Percentiles rank a stretch among this genome's conserved stretches.
phyloP scores from a whole-genome alignment of 1,139 yeast species.

The Tardiomyces digboiensis region DNA sequence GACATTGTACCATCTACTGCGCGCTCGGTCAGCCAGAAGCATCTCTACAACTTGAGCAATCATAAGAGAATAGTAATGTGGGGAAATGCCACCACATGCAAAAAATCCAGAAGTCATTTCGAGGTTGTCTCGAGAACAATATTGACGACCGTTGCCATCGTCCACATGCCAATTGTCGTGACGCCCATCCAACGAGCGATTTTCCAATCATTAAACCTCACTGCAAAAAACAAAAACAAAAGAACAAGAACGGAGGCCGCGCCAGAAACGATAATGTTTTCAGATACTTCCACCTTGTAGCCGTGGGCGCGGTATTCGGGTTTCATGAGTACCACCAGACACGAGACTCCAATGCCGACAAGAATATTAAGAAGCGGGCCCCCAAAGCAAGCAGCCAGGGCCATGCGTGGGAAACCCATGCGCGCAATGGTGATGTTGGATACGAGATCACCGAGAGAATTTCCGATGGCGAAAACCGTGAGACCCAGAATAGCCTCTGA shows the following conservation, averaged over 20 bases:
- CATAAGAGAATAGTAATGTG: too few relatives aligned
- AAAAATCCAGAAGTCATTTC: too few relatives aligned
- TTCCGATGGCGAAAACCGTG: constrained; percentile 87
- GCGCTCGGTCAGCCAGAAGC: too few relatives aligned
- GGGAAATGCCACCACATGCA: too few relatives aligned
- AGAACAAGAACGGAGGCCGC: constrained; percentile 46
- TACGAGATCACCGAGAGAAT: constrained; percentile 81
- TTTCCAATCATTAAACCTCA: constrained; percentile 59
- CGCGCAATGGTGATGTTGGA: constrained; percentile 77
- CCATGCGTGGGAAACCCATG: constrained; percentile 89
- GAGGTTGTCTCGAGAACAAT: constrained; percentile 16
- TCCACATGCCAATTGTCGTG: constrained; percentile 47
- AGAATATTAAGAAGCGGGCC: constrained; percentile 69
- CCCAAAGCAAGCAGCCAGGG: constrained; percentile 91
- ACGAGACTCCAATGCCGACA: constrained; percentile 59
- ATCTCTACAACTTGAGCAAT: too few relatives aligned
- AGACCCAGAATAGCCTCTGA: constrained; percentile 77
- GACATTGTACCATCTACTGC: too few relatives aligned
- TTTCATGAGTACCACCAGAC: constrained; percentile 39
- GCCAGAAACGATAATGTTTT: constrained; percentile 42
- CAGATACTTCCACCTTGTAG: constrained; percentile 33
- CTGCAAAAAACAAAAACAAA: constrained; percentile 39
- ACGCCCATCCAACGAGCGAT: constrained; percentile 51
- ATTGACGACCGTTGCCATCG: constrained; percentile 27
- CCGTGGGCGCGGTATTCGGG: constrained; percentile 8